Base-by-base conservation (phyloP, 495 filamentous ascomycete genomes). In the Sordaria brevicollis region DNA sequence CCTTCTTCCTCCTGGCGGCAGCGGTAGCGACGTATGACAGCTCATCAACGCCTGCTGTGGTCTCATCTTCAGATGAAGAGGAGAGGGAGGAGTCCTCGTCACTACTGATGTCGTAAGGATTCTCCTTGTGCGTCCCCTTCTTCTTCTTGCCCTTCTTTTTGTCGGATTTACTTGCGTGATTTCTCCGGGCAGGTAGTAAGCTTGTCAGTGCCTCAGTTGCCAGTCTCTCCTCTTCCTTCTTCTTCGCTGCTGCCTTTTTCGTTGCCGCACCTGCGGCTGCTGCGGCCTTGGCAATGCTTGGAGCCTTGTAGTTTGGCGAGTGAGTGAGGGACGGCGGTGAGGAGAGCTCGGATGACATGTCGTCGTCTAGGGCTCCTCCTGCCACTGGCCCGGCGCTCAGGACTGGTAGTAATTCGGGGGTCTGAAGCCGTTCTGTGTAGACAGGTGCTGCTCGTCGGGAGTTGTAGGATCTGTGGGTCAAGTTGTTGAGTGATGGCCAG, bases 251-350 rank as follows among this genome's bases (percentile, higher is more conserved):
- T 39, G 79, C 67, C 71, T 77, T 69, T 71, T 74, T 69, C 72
- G 72, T 71, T 67, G 76, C 36, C 4, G 69, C 39, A 1, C 72
- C 39, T 39, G 72, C 76, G 19, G 62, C 19, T 4, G 74, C n/a
- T 4, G 68, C 31, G 54, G 75, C 65, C 65, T 73, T 25, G 69
- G 71, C 19, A 73, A 69, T 35, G 71, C 69, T 35, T 19, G 68
- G 39, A 6, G 68, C 5, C 17, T 67, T 72, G 69, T 81, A 83
- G 68, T 84, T 83, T 3, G 83, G 83, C 3, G 83, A 85, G 70
- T 85, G 82, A 10, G 83, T 85, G 0, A 85, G 78, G 3, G 83
- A 85, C 4, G 83, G 83, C 0, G 83, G 83, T 13, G 83, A 85
- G 1, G 83, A 85, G 15, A 83, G 73, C 36, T 82, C 78, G 8